These are phyloP conservation scores for Melastoma candidum DNA, from an alignment of 441 rosid species.

Conservation along the genomic window DNA sequence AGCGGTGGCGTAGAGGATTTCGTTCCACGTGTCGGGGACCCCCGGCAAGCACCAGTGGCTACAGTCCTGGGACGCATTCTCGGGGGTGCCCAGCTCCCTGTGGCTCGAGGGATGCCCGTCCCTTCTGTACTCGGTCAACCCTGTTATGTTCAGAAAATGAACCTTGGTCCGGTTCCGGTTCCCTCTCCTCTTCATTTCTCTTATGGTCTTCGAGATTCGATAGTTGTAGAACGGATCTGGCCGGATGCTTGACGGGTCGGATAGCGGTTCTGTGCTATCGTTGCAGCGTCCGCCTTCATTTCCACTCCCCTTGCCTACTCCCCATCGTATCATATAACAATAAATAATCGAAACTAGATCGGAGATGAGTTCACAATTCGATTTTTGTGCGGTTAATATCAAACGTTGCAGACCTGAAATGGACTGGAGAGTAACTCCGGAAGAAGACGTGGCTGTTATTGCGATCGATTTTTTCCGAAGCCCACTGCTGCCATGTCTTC, in stretches of 20 bases:
- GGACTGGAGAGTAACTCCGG: slow-evolving; percentile 72
- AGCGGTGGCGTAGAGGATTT: slow-evolving; percentile 11
- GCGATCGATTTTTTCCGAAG: slow-evolving; percentile 32
- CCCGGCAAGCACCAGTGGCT: slow-evolving; percentile 21
- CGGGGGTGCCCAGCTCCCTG: slow-evolving; percentile 18
- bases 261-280: slow-evolving; percentile 47
- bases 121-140: slow-evolving; percentile 52
- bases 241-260: slow-evolving; percentile 26
- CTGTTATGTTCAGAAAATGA: slow-evolving; percentile 55
- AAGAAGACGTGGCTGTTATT: slow-evolving; percentile 49
- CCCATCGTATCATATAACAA: neutral
- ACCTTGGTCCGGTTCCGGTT: slow-evolving; percentile 31
- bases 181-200: slow-evolving; percentile 23
- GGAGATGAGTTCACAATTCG: slow-evolving; percentile 6
- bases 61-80: slow-evolving; percentile 16
- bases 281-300: slow-evolving; percentile 49
- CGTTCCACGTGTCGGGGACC: slow-evolving; percentile 17
- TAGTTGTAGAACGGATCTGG: slow-evolving; percentile 45
- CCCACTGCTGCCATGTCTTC: slow-evolving; percentile 68
- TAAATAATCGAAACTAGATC: neutral
- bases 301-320: slow-evolving; percentile 77
- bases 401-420: slow-evolving; percentile 44
- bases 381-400: neutral
- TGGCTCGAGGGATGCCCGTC: slow-evolving; percentile 17
- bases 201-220: slow-evolving; percentile 35